Evolutionary conservation across 1,284 basidiomycete species (phyloP).

Genomic region (Laetiporus sulphureus): DNA sequence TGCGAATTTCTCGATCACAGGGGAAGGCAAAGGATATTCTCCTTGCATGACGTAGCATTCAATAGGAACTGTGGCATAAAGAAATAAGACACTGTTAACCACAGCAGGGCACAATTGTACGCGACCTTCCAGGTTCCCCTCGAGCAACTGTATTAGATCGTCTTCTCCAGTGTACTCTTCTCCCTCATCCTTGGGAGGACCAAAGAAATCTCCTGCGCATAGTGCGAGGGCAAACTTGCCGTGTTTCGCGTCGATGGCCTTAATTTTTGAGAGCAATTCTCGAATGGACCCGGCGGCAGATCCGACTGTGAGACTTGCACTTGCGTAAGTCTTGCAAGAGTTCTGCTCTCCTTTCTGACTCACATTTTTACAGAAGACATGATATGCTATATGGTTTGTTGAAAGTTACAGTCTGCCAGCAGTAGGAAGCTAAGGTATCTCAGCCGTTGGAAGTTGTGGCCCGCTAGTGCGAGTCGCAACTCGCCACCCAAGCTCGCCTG

Average conservation of each 20-base stretch:
- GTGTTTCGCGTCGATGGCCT: constrained; percentile 86
- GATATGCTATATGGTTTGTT: no score
- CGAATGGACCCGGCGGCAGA: constrained; percentile 74
- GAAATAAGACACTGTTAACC: no score
- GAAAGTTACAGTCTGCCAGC: no score
- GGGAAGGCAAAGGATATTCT: constrained; percentile 61
- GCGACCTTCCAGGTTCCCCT: constrained; percentile 60
- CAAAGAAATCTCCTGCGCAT: constrained; percentile 90
- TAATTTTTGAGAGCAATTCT: constrained; percentile 76
- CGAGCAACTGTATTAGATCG: constrained; percentile 55
- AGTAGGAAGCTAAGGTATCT: no score
- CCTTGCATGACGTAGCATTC: constrained; percentile 93
- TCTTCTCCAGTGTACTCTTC: constrained; percentile 35
- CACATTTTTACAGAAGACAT: constrained; percentile 19
- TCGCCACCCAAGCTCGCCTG: no score
- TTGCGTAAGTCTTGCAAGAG: no score
- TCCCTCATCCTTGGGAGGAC: constrained; percentile 39
- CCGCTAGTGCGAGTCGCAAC: no score
- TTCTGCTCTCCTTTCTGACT: no score
- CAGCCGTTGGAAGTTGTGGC: no score
- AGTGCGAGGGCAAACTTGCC: constrained; percentile 90
- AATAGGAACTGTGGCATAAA: constrained; percentile 71
- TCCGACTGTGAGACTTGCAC: constrained; percentile 85
- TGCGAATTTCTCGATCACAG: constrained; percentile 68
- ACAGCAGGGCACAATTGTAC: no score